Percentiles rank a stretch among this genome's conserved stretches.
These are phyloP conservation scores for Phytophthora pini DNA, from an alignment of 352 stramenopile genomes.

Conservation along the genomic window DNA sequence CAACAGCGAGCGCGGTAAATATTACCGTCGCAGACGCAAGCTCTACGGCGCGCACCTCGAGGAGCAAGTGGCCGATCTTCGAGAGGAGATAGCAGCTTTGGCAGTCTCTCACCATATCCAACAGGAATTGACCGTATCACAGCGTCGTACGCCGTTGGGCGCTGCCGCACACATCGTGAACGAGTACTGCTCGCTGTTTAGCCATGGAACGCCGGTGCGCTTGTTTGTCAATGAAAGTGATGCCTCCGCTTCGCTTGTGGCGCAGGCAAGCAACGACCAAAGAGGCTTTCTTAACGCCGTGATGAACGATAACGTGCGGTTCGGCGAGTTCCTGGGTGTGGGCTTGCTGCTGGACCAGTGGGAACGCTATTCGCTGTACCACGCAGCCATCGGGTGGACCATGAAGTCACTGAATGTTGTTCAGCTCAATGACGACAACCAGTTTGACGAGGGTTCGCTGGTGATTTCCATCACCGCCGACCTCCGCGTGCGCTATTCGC, in stretches of 20 bases:
- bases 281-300: constrained; percentile 43
- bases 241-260: constrained; percentile 11
- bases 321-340: constrained; percentile 46
- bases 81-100: constrained; percentile 50
- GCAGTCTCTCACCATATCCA: constrained; percentile 26
- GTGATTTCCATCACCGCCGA: constrained; percentile 32
- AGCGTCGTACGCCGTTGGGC: constrained; percentile 18
- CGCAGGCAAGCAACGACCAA: constrained; percentile 28
- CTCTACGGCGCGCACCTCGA: constrained; percentile 51
- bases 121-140: constrained; percentile 30
- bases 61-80: constrained; percentile 43
- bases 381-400: constrained; percentile 41
- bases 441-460: constrained; percentile 26
- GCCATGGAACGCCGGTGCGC: constrained; percentile 48
- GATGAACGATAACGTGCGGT: constrained; percentile 45
- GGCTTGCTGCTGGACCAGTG: constrained; percentile 49
- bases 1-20: constrained; percentile 67
- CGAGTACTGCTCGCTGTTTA: constrained; percentile 58
- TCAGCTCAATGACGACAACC: constrained; percentile 27
- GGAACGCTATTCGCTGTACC: constrained; percentile 53
- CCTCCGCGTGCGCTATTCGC: constrained; percentile 47
- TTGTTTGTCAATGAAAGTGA: constrained; percentile 32
- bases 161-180: constrained; percentile 37
- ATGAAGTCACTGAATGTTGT: constrained; percentile 46
- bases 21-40: constrained; percentile 57